Percentiles rank a stretch among this genome's conserved stretches.
These are phyloP conservation scores for Centrapalus pauciflorus DNA, from an alignment of 129 eudicot genomes.

Conservation along the genomic window DNA sequence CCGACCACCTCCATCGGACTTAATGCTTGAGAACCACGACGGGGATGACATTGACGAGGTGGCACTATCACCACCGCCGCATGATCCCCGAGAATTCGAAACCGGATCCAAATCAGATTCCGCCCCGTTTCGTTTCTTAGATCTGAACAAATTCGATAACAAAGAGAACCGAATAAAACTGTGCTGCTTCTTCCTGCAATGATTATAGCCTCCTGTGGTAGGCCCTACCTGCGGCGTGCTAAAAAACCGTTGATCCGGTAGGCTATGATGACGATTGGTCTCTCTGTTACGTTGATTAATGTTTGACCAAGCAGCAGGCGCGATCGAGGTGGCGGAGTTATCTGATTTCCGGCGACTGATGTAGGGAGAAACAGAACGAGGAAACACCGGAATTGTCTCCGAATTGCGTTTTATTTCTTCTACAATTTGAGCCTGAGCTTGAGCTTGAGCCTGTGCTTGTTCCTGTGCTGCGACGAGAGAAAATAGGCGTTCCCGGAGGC, in stretches of 20 bases:
- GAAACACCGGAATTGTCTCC: slow-evolving; percentile 34
- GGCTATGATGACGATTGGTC: not conserved
- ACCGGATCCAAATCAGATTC: slow-evolving; percentile 24
- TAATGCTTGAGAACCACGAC: slow-evolving; percentile 52
- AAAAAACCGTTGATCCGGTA: slow-evolving; percentile 41
- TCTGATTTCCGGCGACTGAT: slow-evolving; percentile 59
- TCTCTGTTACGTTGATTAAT: slow-evolving; percentile 6
- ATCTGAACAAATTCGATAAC: slow-evolving; percentile 52
- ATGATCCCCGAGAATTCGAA: slow-evolving; percentile 20
- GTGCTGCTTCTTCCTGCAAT: slow-evolving; percentile 17
- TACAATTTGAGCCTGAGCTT: slow-evolving; percentile 15
- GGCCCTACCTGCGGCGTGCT: slow-evolving; percentile 67
- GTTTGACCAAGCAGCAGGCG: not conserved
- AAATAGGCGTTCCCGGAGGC: slow-evolving; percentile 65
- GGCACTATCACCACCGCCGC: slow-evolving; percentile 14
- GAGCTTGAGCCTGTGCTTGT: slow-evolving; percentile 26
- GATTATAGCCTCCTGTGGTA: slow-evolving; percentile 9
- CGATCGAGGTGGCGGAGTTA: slow-evolving; percentile 9
- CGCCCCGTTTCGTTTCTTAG: slow-evolving; percentile 32
- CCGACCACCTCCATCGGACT: slow-evolving; percentile 34
- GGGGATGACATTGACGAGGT: slow-evolving; percentile 41
- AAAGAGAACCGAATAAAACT: slow-evolving; percentile 30
- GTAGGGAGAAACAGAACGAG: slow-evolving; percentile 81
- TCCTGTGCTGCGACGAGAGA: slow-evolving; percentile 50
- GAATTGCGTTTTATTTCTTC: slow-evolving; percentile 18